Conservation (phyloP, 192 early-diverging fungal genomes). For the Mortierella claussenii region DNA sequence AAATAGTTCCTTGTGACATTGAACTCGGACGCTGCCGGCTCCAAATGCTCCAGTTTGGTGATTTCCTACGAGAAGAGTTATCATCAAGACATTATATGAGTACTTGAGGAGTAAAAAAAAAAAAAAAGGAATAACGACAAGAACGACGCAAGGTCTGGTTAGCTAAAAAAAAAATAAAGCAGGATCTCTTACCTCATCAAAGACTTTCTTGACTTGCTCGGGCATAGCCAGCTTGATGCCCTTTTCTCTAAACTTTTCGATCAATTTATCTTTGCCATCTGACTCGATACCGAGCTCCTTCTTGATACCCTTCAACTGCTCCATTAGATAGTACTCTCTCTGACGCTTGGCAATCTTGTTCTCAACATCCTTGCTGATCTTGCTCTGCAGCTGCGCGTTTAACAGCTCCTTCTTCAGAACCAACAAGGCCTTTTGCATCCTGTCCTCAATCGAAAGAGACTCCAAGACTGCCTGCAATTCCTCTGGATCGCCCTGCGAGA, state of each 20-base stretch:
- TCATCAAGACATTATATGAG: neutral
- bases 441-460: conserved; percentile 86
- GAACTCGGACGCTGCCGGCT: conserved; percentile 96
- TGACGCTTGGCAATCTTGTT: conserved; percentile 96
- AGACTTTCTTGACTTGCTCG: conserved; percentile 90
- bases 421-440: conserved; percentile 90
- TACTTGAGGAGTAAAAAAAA: too few species aligned
- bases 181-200: conserved; percentile 78
- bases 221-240: conserved; percentile 90
- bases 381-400: conserved; percentile 97
- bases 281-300: conserved; percentile 97
- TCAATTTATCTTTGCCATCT: conserved; percentile 98
- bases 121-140: neutral
- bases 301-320: conserved; percentile 99
- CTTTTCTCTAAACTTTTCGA: conserved; percentile 93
- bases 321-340: conserved; percentile 99
- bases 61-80: conserved; percentile 71
- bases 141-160: neutral
- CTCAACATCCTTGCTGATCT: conserved; percentile 98
- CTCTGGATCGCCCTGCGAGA: conserved; percentile 90
- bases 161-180: too few species aligned
- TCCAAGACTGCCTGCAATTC: conserved; percentile 96
- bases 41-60: conserved; percentile 90
- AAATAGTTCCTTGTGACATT: conserved; percentile 99
- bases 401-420: conserved; percentile 98